Base-by-base conservation (phyloP, 192 early-diverging fungal species). In the Coemansia sp. region DNA sequence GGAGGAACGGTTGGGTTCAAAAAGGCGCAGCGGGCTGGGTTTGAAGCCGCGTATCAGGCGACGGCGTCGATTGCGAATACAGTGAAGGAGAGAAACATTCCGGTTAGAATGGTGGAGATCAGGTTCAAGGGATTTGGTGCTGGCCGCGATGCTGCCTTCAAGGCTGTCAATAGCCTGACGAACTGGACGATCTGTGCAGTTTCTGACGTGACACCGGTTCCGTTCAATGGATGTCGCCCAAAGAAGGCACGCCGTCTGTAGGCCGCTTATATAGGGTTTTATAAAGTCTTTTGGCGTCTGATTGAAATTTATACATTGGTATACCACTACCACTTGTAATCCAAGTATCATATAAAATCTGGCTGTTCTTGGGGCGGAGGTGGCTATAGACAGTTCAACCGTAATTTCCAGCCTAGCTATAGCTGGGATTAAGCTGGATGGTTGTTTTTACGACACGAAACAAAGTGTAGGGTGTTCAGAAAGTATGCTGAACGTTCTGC, bases 11-110 rank as follows among this genome's bases (percentile, higher is more conserved):
- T 84, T 5, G 91, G 91, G 21, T 89, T 98, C 59, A 91, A 87
- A 59, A 95, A 95, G 70, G 85, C 93, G 11, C 83, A 88, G 50
- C 84, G 95, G 13, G 87, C 89, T 38, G 91, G 90, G 26, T 88
- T 83, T 59, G 95, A 98, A 72, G 91, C 91, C 20, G 93, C 91
- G 6, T 94, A 96, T 70, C 93, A 91, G 79, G 88, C 93, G 6
- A 87, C 89, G 39, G 57, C 78, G 33, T 82, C 87, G 65, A 53
- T 96, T 60, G 78, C 88, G 33, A 82, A 85, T 20, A 84, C 81
- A 47, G 79, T 83, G 31, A 68, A 84, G 48, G 85, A 88, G 59
- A 86, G 84, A 68, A 84, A 81, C 15, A 77, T 91, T 13, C 70
- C 72, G 33, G 78, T 88, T 10, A 57, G 65, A 14, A 84, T 80